Base-by-base conservation (phyloP, 192 early-diverging fungal genomes). In the Mortierella antarctica region DNA sequence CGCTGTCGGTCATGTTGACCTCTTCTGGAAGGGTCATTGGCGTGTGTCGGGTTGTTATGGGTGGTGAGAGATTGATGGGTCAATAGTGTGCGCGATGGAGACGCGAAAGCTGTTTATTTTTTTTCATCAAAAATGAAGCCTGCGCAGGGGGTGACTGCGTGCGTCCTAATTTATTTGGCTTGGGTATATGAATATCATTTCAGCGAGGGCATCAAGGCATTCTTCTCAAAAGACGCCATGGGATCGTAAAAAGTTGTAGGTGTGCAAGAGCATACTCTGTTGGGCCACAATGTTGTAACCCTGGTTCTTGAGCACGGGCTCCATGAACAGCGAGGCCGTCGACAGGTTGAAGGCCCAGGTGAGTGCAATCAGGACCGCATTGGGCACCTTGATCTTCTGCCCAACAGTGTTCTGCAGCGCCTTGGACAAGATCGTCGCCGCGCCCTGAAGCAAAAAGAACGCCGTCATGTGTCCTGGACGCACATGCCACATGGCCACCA, bases 1-100 rank as follows among this genome's bases (percentile, higher is more conserved):
- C 77, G 56, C 77, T 80, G 55, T 80, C 77, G 54, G 64, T 68
- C 77, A 80, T 80, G 53, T 48, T 48, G 45, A 80, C 70, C 70
- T 80, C 77, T 46, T 80, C 77, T 11, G 65, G 53, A 45, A 80
- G 70, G 13, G 64, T 63, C 77, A 80, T 80, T 20, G 12, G 1
- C 21, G 14, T 15, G 53, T 15, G n/a, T 20, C 5, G 42, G 13
- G 65, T 5, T 21, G 55, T 13, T 42, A 18, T 6, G 15, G 45
- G 15, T n/a, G 20, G 42, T 20, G 21, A 57, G 21, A 57, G 20
- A 23, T 18, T 18, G 20, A 56, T 13, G 55, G 55, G 21, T 23
- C 45, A 17, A 62, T 18, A 7, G 18, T 48, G 6, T 15, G 61
- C 42, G 12, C 9, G 31, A 31, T 31, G 31, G 31, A 31, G 31